Percentiles rank a stretch among this genome's conserved stretches.
Conservation (phyloP, 768 basidiomycete genomes). For the Rhizopogon vinicolor region DNA sequence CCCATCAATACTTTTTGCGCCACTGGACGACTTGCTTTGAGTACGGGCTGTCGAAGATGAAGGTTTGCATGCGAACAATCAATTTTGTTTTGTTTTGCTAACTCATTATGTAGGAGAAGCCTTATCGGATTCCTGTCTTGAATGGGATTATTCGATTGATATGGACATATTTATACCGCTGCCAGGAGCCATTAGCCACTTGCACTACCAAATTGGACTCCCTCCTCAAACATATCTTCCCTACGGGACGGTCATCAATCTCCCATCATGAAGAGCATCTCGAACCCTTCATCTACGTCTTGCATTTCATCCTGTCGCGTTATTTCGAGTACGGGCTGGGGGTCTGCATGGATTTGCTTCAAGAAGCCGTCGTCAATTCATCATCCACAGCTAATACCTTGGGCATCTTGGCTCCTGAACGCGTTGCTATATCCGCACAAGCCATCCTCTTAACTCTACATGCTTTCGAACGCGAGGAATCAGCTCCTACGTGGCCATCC, state of each 20-base stretch:
- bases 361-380: constrained; percentile 52
- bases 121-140: constrained; percentile 62
- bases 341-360: constrained; percentile 74
- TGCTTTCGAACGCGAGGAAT: constrained; percentile 66
- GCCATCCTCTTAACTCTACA: constrained; percentile 73
- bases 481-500: constrained; percentile 75
- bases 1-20: constrained; percentile 78
- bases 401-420: constrained; percentile 59
- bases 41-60: constrained; percentile 66
- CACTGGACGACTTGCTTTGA: constrained; percentile 80
- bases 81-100: constrained; percentile 1
- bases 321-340: constrained; percentile 85
- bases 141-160: constrained; percentile 80
- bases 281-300: constrained; percentile 71
- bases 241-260: constrained; percentile 55
- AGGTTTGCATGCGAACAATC: constrained; percentile 43
- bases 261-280: constrained; percentile 71
- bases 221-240: constrained; percentile 75
- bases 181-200: constrained; percentile 78
- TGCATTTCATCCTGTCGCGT: constrained; percentile 79
- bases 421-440: constrained; percentile 68
- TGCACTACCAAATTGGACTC: constrained; percentile 76
- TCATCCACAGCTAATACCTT: constrained; percentile 32
- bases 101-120: constrained; percentile 59
- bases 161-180: constrained; percentile 96